Evolutionary conservation across 805 yeast genomes (phyloP), one percentile per base, ranked within the genome.

Genomic region (Tetrapisispora namnaoensis): DNA sequence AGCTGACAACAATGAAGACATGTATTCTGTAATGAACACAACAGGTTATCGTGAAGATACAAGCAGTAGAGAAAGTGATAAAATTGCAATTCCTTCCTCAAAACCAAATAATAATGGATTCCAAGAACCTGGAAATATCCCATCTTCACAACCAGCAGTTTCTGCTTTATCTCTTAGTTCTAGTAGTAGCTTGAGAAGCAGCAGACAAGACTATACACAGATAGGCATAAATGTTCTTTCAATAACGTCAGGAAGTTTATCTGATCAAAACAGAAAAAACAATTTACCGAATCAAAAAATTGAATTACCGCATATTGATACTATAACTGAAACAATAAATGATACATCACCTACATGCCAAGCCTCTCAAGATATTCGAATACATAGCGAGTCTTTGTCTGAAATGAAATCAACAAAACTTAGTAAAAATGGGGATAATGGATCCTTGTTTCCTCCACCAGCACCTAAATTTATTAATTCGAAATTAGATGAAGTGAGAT

Each of bases 381-480:
- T 9, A 16, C 20, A 11, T 36, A 8, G 4, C 4, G 38, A 17
- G 4, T 4, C 38, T 13, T 3, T 36, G n/a, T 17, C 20, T 8
- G 38, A 18, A 5, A n/a, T 36, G 11, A 36, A 36, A 36, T 4
- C 13, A 36, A 17, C 13, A 5, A 36, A 36, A n/a, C 10, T 18
- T 20, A 22, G 36, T 6, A 37, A 42, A 24, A 24, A 24, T 8
- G 28, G 28, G 13, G 42, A 47, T 7, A 38, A 52, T 9, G 58
- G 48, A 16, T 46, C 49, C 16, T 51, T 45, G 30, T 52, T 55
- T 37, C 62, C 60, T 42, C 54, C 55, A 36, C 55, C 56, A 5
- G 60, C 62, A 34, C 68, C 68, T n/a, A 56, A 59, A 38, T 57
- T 50, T 39, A 59, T 63, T 49, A 65, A 63, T 48, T 60, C 69